These are phyloP conservation scores for Alternaria dauci DNA, from an alignment of 2,329 filamentous ascomycete species.

Conservation along the genomic window DNA sequence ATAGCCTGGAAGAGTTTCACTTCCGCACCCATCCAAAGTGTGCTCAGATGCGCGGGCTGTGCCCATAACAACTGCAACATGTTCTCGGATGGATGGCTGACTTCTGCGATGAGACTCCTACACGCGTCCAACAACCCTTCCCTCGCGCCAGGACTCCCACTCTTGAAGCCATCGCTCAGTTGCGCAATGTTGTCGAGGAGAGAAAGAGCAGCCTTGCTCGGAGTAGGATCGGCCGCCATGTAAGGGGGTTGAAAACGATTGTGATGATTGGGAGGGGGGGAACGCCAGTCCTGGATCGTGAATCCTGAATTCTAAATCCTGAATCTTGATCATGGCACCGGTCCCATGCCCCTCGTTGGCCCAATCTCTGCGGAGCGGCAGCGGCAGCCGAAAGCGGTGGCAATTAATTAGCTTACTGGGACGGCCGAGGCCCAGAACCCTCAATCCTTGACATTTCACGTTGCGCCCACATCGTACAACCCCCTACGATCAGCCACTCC, in stretches of 20 bases:
- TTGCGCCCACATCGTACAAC: not conserved
- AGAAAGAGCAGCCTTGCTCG: constrained; percentile 19
- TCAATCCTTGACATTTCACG: not conserved
- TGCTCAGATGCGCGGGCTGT: constrained; percentile 30
- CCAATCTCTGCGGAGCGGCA: not conserved
- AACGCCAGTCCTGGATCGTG: not conserved
- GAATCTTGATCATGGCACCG: not conserved
- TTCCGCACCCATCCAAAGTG: constrained; percentile 32
- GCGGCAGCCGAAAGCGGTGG: not conserved
- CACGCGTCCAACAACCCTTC: constrained; percentile 31
- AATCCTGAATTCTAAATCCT: not conserved
- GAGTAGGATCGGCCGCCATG: constrained; percentile 7
- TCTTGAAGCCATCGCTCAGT: constrained; percentile 29
- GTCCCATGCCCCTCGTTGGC: constrained; percentile 4
- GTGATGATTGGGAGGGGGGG: not conserved
- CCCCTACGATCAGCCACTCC: constrained; percentile 1
- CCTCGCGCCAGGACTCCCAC: constrained; percentile 24
- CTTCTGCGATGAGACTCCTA: constrained; percentile 33
- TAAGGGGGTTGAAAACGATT: not conserved
- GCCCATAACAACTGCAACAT: constrained; percentile 35
- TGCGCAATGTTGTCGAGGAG: constrained; percentile 31
- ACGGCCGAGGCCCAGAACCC: not conserved
- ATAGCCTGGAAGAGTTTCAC: constrained; percentile 36
- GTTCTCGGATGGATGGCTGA: constrained; percentile 35
- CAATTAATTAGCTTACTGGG: too few species aligned